Base-by-base conservation (phyloP, 805 yeast genomes). In the Wickerhamomyces ciferrii region DNA sequence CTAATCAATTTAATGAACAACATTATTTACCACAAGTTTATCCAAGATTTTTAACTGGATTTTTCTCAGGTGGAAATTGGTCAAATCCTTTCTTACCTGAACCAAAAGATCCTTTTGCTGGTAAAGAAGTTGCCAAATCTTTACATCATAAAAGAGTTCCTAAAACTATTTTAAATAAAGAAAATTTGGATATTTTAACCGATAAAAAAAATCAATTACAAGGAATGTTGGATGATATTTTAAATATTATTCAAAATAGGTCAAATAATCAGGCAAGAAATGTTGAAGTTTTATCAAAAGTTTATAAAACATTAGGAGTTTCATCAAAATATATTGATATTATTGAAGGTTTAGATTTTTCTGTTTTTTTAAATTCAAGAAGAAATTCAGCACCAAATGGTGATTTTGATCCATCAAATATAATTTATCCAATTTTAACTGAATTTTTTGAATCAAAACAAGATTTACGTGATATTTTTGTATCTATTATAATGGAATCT, bases 61-160 rank as follows among this genome's bases (percentile, higher is more conserved):
- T 76, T 45, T 85, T 81, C 60, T 81, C 81, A 53, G 92, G 90
- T 17, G 92, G 91, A n/a, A 81, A 83, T 49, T 85, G 90, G 84
- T 75, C 78, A 42, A 84, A 84, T 55, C 87, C 87, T 23, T 83
- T 83, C 53, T 76, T 79, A 52, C 60, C 71, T n/a, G 61, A 62
- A 38, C 59, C 61, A 21, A 49, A 49, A 31, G 60, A 57, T 36
- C 64, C 62, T n/a, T 56, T 55, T 45, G 48, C 54, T 14, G 54
- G 54, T 3, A 59, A 39, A 56, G 70, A 41, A 53, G 55, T 55
- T 46, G 45, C 41, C 14, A 53, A 48, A 36, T 49, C 59, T 3
- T 37, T 54, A 4, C 53, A 56, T 32, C 55, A 53, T 14, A 53
- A 54, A 40, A 50, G 51, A 45, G 43, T 69, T 42, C 69, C 71